A percentile compares a stretch with the other conserved stretches of the same genome.
phyloP scores from a whole-genome alignment of 305 asterid genomes.

The Rubia balearica region DNA sequence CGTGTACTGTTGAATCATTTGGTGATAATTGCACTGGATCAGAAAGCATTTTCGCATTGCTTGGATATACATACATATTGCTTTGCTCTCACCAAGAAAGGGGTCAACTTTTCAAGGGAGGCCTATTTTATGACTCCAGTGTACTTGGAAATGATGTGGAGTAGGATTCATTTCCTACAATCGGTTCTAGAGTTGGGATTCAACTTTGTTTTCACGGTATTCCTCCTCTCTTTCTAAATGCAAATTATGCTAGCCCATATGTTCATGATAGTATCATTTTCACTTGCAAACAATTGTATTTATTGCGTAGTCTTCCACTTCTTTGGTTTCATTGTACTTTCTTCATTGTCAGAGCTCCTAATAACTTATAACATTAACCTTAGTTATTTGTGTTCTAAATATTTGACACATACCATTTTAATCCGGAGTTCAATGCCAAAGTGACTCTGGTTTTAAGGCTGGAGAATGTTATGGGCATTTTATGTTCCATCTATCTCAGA shows the following conservation, averaged over 20 bases:
- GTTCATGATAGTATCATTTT: not conserved
- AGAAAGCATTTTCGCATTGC: slow-evolving; percentile 20
- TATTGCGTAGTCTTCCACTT: not conserved
- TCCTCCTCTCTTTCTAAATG: slow-evolving; percentile 2
- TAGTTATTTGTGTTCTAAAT: not conserved
- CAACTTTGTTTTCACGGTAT: slow-evolving; percentile 26
- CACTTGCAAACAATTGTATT: not conserved
- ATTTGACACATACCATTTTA: not conserved
- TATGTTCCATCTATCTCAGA: not conserved
- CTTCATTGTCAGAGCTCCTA: too few relatives aligned
- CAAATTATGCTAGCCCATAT: not conserved
- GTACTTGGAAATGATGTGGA: slow-evolving; percentile 26
- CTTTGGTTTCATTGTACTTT: not conserved
- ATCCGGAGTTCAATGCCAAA: not conserved
- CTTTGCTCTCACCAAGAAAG: slow-evolving; percentile 17
- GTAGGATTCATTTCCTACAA: slow-evolving; percentile 19
- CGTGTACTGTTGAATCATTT: slow-evolving; percentile 21
- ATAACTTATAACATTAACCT: not conserved
- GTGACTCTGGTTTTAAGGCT: not conserved
- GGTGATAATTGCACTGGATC: slow-evolving; percentile 21
- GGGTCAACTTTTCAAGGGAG: slow-evolving; percentile 18
- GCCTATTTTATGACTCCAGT: slow-evolving; percentile 25
- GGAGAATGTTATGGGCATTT: not conserved
- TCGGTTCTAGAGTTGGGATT: slow-evolving; percentile 23
- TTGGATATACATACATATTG: slow-evolving; percentile 19